Base-by-base conservation (phyloP, 2,329 filamentous ascomycete species). In the Mollisia scopiformis region DNA sequence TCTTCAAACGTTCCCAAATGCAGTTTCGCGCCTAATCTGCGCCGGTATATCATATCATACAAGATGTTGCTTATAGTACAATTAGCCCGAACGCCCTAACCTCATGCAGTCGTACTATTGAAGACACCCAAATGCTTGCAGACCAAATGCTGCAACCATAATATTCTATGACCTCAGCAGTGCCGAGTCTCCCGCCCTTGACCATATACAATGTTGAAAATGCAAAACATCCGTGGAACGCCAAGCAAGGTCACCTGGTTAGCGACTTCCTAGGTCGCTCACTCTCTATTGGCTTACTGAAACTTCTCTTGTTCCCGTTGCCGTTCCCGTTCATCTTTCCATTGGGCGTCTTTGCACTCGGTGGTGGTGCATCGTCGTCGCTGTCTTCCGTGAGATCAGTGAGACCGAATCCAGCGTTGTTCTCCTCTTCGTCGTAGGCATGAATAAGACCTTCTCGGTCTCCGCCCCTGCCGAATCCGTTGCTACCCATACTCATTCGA, bases 381-480 rank as follows among this genome's bases (percentile, higher is more conserved):
- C 84, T 90, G 64, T 95, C 91, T 66, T 93, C 90, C 2, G 89
- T 84, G 39, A 97, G 79, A 69, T 97, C 92, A 14, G 86, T 86
- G 50, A 98, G 80, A 41, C 91, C 91, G 65, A 96, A 92, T 5
- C 85, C 86, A 43, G 83, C 83, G 33, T 33, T 49, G 47, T 82
- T 82, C 69, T 90, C 87, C 74, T 97, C 93, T 62, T 95, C 87
- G 69, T 98, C 94, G 70, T 97, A 97, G 11, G 88, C 89, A 63
- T 90, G 89, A 75, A 98, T 97, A 25, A 98, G 81, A 4, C 91
- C 91, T 66, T 93, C 88, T 57, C 91, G 84, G 69, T 95, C 92
- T 37, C 86, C 79, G 39, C 80, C 72, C 27, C 79, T 78, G 56
- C 78, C 85, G 62, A 84, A 82, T 60, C 81, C 85, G 71, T 76